Evolutionary conservation across 441 rosid genomes (phyloP), one percentile per base, ranked within the genome.

Genomic region (Populus hybrid): DNA sequence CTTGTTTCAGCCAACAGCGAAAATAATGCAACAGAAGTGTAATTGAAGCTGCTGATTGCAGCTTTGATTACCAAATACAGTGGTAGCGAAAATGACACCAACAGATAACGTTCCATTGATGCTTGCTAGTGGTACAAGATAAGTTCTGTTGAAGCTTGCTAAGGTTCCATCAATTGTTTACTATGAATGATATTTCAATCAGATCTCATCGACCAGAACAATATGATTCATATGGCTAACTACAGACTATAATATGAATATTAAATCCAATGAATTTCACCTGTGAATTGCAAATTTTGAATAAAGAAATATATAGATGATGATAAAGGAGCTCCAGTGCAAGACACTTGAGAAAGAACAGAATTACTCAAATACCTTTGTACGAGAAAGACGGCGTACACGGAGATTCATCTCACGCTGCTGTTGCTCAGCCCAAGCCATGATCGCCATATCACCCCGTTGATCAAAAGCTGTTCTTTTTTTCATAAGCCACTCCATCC

Each of bases 401-500:
- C 97, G 97, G 14, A 92, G 83, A 86, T 83, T 90, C 81, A 94
- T 85, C 84, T 93, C 94, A 67, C 85, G 94, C 87, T 96, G 98
- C 84, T 94, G 99, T 83, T 96, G 98, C 82, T 96, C 99, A 64
- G 98, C 98, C 98, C 99, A 96, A 78, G 96, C 94, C 33, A 94
- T 88, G 82, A 96, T 79, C 14, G 99, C 97, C 98, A 93, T 91
- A 81, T 94, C 96, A 12, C 99, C 99, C 68, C 93, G 92, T 79
- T 94, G 98, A 86, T 94, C 96, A 86, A 94, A 96, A 35, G 99
- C 98, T 86, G 92, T 96, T 78, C 98, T 84, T 81, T 91, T 96
- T 81, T 93, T 93, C 78, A 92, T 88, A 53, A 94, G 87, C 98
- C 98, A 96, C 69, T 96, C 95, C 96, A 88, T 94, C 99, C 99